Conservation (phyloP, 2,329 filamentous ascomycete species). For the Neurospora sp. region DNA sequence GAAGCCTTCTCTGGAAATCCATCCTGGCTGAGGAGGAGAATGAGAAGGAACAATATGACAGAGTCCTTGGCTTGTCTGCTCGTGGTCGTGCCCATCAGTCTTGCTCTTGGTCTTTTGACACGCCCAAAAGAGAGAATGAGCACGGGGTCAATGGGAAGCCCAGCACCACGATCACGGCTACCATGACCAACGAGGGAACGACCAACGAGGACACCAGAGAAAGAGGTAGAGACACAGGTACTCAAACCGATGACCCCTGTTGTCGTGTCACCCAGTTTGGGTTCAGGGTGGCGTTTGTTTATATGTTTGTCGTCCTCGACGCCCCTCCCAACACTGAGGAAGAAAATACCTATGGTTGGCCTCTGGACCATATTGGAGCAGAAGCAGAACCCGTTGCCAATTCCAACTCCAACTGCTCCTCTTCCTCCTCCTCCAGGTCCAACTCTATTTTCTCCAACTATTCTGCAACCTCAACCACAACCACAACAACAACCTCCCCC, state of each 20-base stretch:
- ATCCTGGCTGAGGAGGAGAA: neutral
- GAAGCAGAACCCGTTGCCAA: neutral
- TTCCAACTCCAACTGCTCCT: neutral
- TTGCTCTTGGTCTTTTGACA: neutral
- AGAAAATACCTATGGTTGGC: neutral
- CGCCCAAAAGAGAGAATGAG: neutral
- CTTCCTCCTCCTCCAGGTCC: neutral
- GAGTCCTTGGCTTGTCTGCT: neutral
- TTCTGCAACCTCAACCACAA: neutral
- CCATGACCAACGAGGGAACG: neutral
- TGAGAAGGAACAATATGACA: neutral
- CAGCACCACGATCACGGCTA: neutral
- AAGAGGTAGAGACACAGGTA: neutral
- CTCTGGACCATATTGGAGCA: neutral
- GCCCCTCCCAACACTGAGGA: neutral
- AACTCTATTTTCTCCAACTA: neutral
- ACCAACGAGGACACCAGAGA: neutral
- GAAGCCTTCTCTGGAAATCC: neutral
- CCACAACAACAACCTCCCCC: neutral
- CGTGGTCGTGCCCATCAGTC: neutral
- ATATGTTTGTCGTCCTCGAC: neutral
- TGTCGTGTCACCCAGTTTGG: neutral
- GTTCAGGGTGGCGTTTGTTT: neutral
- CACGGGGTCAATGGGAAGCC: neutral
- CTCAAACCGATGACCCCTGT: neutral